Percentiles rank a stretch among this genome's conserved stretches.
phyloP scores from a whole-genome alignment of 495 filamentous ascomycete species.

The Durotheca rogersii region DNA sequence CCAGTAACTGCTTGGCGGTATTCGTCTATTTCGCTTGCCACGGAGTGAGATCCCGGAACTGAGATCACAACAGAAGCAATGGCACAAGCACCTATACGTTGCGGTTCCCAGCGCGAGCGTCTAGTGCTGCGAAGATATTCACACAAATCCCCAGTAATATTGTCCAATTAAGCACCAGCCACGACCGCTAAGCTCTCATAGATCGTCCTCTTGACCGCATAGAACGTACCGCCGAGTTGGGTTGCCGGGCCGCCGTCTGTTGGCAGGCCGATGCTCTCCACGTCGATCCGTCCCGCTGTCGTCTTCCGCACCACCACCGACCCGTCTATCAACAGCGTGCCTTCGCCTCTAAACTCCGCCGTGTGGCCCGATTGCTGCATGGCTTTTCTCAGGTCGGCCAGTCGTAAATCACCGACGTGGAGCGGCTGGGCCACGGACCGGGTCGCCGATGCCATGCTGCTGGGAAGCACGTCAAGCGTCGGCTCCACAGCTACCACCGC shows the following conservation, averaged over 20 bases:
- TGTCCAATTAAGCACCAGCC: conserved; percentile 57
- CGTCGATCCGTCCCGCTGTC: conserved; percentile 80
- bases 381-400: conserved; percentile 82
- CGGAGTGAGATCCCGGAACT: too few relatives aligned
- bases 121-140: conserved; percentile 18
- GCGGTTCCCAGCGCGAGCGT: background rate
- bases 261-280: conserved; percentile 71
- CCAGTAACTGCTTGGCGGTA: too few relatives aligned
- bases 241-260: conserved; percentile 41
- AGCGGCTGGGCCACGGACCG: conserved; percentile 80
- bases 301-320: conserved; percentile 86
- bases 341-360: conserved; percentile 92
- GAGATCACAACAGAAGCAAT: background rate
- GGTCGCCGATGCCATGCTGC: conserved; percentile 72
- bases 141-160: background rate
- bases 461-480: conserved; percentile 74
- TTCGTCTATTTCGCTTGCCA: too few relatives aligned
- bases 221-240: conserved; percentile 60
- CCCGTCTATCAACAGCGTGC: conserved; percentile 85
- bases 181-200: conserved; percentile 84
- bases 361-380: conserved; percentile 80
- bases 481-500: conserved; percentile 45
- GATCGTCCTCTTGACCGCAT: conserved; percentile 75
- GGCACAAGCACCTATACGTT: background rate
- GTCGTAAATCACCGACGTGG: conserved; percentile 88